Percentiles rank a stretch among this genome's conserved stretches.
phyloP scores from a whole-genome alignment of 768 basidiomycete species.

The Kondoa subrosea region DNA sequence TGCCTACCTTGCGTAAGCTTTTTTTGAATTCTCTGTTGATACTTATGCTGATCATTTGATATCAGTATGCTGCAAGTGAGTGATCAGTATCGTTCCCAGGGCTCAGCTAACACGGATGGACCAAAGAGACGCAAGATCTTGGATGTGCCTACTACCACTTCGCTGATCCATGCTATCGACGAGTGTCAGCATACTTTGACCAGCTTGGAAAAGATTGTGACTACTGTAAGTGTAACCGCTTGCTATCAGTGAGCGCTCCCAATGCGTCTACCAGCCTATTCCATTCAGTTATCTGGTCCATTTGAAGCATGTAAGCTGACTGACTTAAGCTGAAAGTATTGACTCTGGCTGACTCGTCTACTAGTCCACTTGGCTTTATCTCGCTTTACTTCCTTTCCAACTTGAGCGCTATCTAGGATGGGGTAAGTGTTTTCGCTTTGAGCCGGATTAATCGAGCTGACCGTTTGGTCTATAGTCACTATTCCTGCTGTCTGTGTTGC shows the following conservation, averaged over 20 bases:
- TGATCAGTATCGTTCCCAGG: too few relatives aligned
- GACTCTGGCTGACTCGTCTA: not conserved
- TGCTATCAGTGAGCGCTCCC: not conserved
- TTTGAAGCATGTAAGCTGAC: conserved; percentile 4
- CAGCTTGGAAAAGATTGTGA: conserved; percentile 5
- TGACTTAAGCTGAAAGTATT: not conserved
- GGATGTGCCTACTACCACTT: not conserved
- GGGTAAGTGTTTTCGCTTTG: not conserved
- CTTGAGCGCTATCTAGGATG: not conserved
- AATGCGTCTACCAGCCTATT: not conserved
- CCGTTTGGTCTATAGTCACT: not conserved
- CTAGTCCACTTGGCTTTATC: conserved; percentile 4
- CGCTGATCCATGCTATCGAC: conserved; percentile 2
- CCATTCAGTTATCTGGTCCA: conserved; percentile 7
- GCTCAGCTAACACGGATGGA: too few relatives aligned
- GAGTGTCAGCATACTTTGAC: conserved; percentile 2
- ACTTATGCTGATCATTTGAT: too few relatives aligned
- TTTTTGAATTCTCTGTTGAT: too few relatives aligned
- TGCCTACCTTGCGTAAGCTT: conserved; percentile 3
- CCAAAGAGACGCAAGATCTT: conserved; percentile 7
- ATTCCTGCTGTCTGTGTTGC: conserved; percentile 2
- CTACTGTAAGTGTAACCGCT: not conserved
- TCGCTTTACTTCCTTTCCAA: not conserved
- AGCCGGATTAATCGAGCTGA: not conserved
- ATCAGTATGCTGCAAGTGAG: not conserved